Evolutionary conservation across 352 stramenopile genomes (phyloP), one percentile per base, ranked within the genome.

Genomic region (Aphanomyces astaci): DNA sequence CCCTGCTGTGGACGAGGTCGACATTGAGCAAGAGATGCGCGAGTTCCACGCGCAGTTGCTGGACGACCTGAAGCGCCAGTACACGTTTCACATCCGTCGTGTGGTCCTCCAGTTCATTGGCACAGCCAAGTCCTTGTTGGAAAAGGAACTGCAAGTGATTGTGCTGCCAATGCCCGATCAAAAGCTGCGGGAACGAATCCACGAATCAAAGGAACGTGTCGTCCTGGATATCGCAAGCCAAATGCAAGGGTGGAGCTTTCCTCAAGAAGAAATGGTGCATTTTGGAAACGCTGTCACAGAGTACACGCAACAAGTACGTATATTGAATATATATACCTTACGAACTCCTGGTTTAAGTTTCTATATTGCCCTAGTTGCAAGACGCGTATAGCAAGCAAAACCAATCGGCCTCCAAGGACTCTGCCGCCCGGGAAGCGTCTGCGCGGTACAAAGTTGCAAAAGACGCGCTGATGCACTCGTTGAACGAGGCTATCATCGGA

Each of bases 381-480:
- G 82, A 90, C 59, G 74, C 86, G 36, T 92, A 90, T 52, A 64
- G 89, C 31, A 74, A 78, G 46, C 78, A 81, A 27, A 94, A 94
- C 40, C 67, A 76, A 45, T 76, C 89, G 36, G 53, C 91, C 30
- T 75, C 81, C 33, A 76, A 88, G 49, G 80, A 88, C 32, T 77
- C 77, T n/a, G 76, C 75, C 15, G 73, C 75, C 4, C 81, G 78
- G 22, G 76, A 88, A 53, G 80, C 87, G 59, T 77, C 79, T 0
- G 75, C 88, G 40, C 73, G 81, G 43, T 92, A 92, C 40, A 75
- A 90, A 25, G 76, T 80, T 53, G 40, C 89, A 25, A 75, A 79
- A 11, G 62, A 81, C 33, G 71, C 88, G 45, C 70, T 92, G 22
- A 76, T 78, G 11, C 64, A 82, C 31, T 70, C 74, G 9, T 91